phyloP scores from a whole-genome alignment of 179 eudicot genomes.

The Beta macrorhiza region DNA sequence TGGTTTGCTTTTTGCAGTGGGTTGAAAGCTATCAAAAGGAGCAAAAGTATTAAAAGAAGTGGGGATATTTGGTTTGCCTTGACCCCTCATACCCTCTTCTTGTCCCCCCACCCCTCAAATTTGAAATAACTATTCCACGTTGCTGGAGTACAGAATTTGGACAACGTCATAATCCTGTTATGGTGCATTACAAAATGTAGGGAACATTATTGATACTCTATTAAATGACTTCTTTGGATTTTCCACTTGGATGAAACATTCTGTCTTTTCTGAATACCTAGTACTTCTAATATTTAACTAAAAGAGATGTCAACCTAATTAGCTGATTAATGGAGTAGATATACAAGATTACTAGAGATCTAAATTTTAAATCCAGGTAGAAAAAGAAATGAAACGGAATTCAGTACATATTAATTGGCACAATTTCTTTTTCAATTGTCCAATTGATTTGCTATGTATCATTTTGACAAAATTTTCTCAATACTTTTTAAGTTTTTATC shows the following conservation, averaged over 20 bases:
- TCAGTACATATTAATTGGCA: too few relatives aligned
- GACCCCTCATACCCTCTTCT: constrained; percentile 11
- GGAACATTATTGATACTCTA: not conserved
- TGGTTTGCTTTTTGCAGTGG: constrained; percentile 25
- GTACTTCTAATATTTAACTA: not conserved
- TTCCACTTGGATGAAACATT: not conserved
- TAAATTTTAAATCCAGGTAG: too few relatives aligned
- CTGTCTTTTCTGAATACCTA: not conserved
- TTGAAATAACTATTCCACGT: constrained; percentile 15
- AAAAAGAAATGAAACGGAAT: too few relatives aligned
- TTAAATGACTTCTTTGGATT: not conserved
- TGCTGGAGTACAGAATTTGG: not conserved
- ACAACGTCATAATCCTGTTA: not conserved
- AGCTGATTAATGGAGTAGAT: too few relatives aligned
- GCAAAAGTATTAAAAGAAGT: constrained; percentile 20
- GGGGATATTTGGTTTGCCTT: constrained; percentile 20
- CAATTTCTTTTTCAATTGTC: too few relatives aligned
- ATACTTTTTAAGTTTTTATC: too few relatives aligned
- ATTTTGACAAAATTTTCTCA: too few relatives aligned
- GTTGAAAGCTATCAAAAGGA: constrained; percentile 30
- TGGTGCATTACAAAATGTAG: not conserved
- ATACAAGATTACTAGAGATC: too few relatives aligned
- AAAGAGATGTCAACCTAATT: not conserved
- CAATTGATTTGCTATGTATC: too few relatives aligned
- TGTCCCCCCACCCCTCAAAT: constrained; percentile 13